Percentiles rank a stretch among this genome's conserved stretches.
Evolutionary conservation across 2,329 filamentous ascomycete genomes (phyloP).

Genomic region (Seiridium cupressi): DNA sequence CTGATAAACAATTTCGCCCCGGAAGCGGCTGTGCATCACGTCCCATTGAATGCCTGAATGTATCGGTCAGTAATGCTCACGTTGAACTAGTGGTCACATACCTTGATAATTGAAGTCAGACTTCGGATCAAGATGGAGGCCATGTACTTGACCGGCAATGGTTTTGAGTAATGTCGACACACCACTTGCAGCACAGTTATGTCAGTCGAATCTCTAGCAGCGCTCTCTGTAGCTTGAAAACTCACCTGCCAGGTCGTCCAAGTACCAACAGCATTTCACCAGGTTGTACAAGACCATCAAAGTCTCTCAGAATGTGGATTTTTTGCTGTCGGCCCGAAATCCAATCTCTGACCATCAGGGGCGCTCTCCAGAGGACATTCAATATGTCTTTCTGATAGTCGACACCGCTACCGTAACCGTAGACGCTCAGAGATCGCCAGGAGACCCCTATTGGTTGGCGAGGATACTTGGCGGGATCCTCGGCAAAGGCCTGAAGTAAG

Average conservation of each 20-base stretch:
- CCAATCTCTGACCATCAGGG: slow-evolving; percentile 17
- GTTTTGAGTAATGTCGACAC: slow-evolving; percentile 59
- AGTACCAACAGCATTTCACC: slow-evolving; percentile 50
- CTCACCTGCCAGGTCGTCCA: slow-evolving; percentile 39
- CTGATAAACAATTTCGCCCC: slow-evolving; percentile 61
- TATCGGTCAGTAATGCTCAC: no score
- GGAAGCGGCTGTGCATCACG: slow-evolving; percentile 41
- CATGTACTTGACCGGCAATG: slow-evolving; percentile 50
- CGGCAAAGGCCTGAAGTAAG: slow-evolving; percentile 37
- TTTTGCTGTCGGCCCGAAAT: slow-evolving; percentile 24
- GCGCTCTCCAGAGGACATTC: slow-evolving; percentile 23
- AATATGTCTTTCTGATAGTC: slow-evolving; percentile 33
- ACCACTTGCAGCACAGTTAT: slow-evolving; percentile 28
- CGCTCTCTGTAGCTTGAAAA: neutral
- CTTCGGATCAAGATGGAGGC: slow-evolving; percentile 41
- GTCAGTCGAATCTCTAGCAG: no score
- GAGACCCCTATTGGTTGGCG: slow-evolving; percentile 35
- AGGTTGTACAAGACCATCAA: slow-evolving; percentile 49
- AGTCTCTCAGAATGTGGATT: slow-evolving; percentile 53
- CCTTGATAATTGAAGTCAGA: slow-evolving; percentile 50
- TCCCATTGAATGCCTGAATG: slow-evolving; percentile 22
- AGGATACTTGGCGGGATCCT: slow-evolving; percentile 33
- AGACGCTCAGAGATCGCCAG: slow-evolving; percentile 34
- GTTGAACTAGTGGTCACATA: no score
- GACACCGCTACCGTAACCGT: slow-evolving; percentile 32